Conservation (phyloP, 1,139 yeast species). For the Hansenula anomala region DNA sequence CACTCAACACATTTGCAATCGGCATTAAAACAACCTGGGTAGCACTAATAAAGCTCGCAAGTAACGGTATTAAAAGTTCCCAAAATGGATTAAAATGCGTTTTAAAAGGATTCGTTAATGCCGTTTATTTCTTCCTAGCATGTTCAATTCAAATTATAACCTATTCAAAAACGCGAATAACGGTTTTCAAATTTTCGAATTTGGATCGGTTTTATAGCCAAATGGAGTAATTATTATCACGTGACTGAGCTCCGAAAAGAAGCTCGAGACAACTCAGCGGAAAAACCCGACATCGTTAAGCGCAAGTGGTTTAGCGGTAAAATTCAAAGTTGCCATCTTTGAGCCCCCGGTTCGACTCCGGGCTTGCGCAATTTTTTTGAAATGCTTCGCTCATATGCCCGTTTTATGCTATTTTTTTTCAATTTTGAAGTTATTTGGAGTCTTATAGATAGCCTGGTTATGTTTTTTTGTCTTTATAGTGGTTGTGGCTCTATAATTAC, state of each 20-base stretch:
- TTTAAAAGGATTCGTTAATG: too few relatives aligned
- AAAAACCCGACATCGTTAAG: slow-evolving; percentile 10
- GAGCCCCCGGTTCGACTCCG: slow-evolving; percentile 56
- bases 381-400: neutral
- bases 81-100: too few relatives aligned
- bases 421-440: neutral
- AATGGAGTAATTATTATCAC: neutral
- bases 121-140: too few relatives aligned
- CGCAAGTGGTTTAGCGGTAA: slow-evolving; percentile 48
- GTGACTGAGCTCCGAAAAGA: neutral
- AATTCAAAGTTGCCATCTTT: slow-evolving; percentile 49
- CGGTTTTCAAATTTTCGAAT: neutral
- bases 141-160: too few relatives aligned
- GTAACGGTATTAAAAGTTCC: too few relatives aligned
- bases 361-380: slow-evolving; percentile 34
- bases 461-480: too few relatives aligned
- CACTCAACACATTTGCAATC: too few relatives aligned
- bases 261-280: neutral
- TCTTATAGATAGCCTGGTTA: too few relatives aligned
- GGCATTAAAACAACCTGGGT: too few relatives aligned
- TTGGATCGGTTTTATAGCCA: neutral
- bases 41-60: too few relatives aligned
- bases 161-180: neutral
- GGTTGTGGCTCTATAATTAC: too few relatives aligned
- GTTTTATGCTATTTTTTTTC: neutral